These are phyloP conservation scores for Trichosanthes truncata DNA, from an alignment of 306 rosid genomes.

Conservation along the genomic window DNA sequence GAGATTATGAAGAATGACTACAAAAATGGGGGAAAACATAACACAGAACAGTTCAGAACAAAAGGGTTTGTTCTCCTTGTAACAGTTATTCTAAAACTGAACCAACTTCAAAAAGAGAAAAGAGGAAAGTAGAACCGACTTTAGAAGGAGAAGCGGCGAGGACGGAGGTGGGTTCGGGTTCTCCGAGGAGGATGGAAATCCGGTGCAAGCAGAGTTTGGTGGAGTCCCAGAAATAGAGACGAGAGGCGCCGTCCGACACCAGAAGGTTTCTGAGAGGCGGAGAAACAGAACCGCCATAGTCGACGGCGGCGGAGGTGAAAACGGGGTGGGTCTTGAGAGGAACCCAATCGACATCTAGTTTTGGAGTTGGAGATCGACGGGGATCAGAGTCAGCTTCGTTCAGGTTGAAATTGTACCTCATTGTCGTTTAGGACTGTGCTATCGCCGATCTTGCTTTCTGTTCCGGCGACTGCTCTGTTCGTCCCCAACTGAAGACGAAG, in stretches of 20 bases:
- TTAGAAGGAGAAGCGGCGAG: conserved; percentile 75
- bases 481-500: not conserved
- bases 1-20: not conserved
- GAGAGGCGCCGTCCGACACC: conserved; percentile 76
- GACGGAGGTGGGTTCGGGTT: conserved; percentile 70
- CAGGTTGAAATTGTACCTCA: conserved; percentile 41
- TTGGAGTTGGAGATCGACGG: conserved; percentile 42
- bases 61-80: not conserved
- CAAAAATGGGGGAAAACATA: not conserved
- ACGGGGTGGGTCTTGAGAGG: conserved; percentile 65
- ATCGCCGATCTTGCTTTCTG: not conserved
- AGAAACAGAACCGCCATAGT: conserved; percentile 1
- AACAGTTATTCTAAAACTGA: too few species aligned
- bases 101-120: not conserved
- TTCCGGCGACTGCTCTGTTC: not conserved
- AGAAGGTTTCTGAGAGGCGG: conserved; percentile 38
- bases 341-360: conserved; percentile 67
- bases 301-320: conserved; percentile 20
- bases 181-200: conserved; percentile 74
- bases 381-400: conserved; percentile 29
- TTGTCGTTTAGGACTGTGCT: not conserved
- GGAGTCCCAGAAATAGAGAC: conserved; percentile 85
- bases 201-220: conserved; percentile 43
- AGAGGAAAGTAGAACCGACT: conserved; percentile 23
- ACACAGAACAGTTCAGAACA: not conserved